Conservation (phyloP, 2,329 filamentous ascomycete genomes). For the Tolypocladium nubicola region DNA sequence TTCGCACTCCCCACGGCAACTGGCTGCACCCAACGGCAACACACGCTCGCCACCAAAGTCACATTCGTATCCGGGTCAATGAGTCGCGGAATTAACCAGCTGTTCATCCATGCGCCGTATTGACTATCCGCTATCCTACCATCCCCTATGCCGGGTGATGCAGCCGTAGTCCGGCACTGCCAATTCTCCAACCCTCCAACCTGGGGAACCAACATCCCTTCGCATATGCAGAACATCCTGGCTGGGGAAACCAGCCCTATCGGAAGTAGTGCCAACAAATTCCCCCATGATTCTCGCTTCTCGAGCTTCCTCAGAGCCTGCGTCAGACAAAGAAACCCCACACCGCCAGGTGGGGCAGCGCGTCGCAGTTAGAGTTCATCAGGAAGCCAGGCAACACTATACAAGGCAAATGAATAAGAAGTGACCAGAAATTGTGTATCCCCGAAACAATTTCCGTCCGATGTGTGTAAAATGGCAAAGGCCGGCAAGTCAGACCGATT, state of each 20-base stretch:
- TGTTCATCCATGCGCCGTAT: not conserved
- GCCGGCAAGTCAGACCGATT: not conserved
- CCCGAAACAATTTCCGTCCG: not conserved
- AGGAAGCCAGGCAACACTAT: not conserved
- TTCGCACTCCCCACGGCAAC: not conserved
- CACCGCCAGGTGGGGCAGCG: not conserved
- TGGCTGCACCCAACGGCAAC: not conserved
- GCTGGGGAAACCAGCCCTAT: not conserved
- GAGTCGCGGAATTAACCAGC: not conserved
- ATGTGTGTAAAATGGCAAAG: not conserved
- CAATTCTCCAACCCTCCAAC: not conserved
- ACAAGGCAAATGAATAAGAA: not conserved
- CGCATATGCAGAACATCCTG: not conserved
- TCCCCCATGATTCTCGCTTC: not conserved
- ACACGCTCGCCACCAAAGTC: not conserved
- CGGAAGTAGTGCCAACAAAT: not conserved
- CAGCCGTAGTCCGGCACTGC: not conserved
- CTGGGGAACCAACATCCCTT: not conserved
- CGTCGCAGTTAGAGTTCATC: not conserved
- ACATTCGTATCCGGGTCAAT: not conserved
- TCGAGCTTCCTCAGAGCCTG: not conserved
- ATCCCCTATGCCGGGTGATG: no score
- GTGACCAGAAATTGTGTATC: not conserved
- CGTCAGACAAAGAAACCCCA: not conserved
- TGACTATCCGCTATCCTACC: not conserved